Percentiles rank a stretch among this genome's conserved stretches.
Conservation (phyloP, 768 basidiomycete species). For the Sarcodon aspratus region DNA sequence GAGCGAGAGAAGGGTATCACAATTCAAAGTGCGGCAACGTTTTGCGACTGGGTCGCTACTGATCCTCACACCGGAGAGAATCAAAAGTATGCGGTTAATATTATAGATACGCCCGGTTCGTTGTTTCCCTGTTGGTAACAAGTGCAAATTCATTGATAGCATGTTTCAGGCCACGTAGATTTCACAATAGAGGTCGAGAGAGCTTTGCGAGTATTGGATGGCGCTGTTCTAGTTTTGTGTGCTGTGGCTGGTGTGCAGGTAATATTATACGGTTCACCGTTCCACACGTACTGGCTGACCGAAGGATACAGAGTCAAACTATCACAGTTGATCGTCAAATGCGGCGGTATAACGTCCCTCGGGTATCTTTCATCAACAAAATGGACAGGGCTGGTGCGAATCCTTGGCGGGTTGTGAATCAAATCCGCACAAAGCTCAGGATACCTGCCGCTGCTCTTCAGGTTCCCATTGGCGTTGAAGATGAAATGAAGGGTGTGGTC, state of each 20-base stretch:
- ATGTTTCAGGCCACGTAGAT: conserved; percentile 80
- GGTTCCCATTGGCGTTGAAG: no score
- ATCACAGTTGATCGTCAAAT: no score
- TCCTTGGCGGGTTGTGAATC: conserved; percentile 89
- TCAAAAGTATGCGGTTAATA: conserved; percentile 95
- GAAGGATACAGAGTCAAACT: no score
- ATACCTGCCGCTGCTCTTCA: no score
- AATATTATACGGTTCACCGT: conserved; percentile 72
- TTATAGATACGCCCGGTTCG: conserved; percentile 96
- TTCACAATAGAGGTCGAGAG: conserved; percentile 99
- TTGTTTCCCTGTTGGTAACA: conserved; percentile 5
- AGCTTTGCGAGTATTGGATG: conserved; percentile 91
- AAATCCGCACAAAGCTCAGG: no score
- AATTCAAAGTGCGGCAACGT: conserved; percentile 97
- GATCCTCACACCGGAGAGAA: no score
- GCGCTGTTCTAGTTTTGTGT: conserved; percentile 92
- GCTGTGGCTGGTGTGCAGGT: conserved; percentile 96
- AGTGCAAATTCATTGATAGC: background rate
- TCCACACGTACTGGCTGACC: no score
- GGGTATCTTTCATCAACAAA: conserved; percentile 96
- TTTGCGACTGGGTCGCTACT: conserved; percentile 96
- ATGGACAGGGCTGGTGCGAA: conserved; percentile 99
- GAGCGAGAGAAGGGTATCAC: conserved; percentile 99
- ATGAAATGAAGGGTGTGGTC: no score
- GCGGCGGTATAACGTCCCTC: no score